These are phyloP conservation scores for Talaromyces albobiverticillius DNA, from an alignment of 2,329 filamentous ascomycete species.

Conservation along the genomic window DNA sequence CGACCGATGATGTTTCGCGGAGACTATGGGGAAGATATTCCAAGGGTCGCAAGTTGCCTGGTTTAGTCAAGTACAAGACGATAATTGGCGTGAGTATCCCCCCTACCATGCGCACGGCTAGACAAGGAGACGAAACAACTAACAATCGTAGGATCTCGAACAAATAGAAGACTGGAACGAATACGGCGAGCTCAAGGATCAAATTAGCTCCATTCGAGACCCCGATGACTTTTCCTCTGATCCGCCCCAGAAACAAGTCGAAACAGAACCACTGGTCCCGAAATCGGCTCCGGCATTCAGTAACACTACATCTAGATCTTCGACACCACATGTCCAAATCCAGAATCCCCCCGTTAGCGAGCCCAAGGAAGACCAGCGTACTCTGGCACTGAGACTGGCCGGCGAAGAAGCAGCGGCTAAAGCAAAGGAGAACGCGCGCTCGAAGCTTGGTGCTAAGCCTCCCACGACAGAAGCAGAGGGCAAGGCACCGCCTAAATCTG, in stretches of 20 bases:
- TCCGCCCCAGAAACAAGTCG: slow-evolving; percentile 24
- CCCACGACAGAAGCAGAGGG: slow-evolving; percentile 16
- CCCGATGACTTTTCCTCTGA: slow-evolving; percentile 28
- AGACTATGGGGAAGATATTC: slow-evolving; percentile 84
- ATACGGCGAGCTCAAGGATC: slow-evolving; percentile 88
- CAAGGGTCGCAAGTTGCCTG: slow-evolving; percentile 84
- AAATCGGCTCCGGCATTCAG: slow-evolving; percentile 16
- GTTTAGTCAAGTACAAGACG: slow-evolving; percentile 79
- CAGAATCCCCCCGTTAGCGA: slow-evolving; percentile 36
- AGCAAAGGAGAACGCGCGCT: slow-evolving; percentile 29
- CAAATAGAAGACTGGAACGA: slow-evolving; percentile 99
- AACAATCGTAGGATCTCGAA: slow-evolving; percentile 68
- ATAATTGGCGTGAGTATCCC: slow-evolving; percentile 72
- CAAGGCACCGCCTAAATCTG: slow-evolving; percentile 12
- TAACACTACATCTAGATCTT: slow-evolving; percentile 5
- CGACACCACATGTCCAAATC: slow-evolving; percentile 35
- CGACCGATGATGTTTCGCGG: slow-evolving; percentile 82
- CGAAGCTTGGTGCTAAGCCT: slow-evolving; percentile 16
- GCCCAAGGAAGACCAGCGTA: slow-evolving; percentile 35
- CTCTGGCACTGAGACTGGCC: slow-evolving; percentile 42
- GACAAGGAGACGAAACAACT: background rate
- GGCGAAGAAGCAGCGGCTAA: slow-evolving; percentile 39
- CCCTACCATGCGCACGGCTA: background rate
- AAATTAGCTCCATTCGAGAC: slow-evolving; percentile 56
- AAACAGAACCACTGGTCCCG: slow-evolving; percentile 21